Evolutionary conservation across 129 eudicot genomes (phyloP).

Genomic region (Lonicera japonica): DNA sequence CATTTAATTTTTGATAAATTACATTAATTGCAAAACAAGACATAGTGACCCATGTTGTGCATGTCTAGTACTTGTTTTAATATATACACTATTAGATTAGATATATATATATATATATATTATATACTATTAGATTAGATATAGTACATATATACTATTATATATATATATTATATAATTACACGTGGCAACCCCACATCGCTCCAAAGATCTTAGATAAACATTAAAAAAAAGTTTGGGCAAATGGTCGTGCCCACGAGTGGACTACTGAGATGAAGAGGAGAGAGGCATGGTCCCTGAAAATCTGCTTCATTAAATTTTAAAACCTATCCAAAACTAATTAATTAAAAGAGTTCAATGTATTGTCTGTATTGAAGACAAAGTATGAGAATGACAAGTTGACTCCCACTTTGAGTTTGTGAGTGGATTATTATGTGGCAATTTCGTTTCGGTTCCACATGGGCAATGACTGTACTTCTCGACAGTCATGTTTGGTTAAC

Average conservation of each 20-base stretch:
- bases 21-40: neutral
- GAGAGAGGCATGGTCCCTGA: constrained; percentile 11
- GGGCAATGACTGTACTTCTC: neutral
- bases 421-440: neutral
- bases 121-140: too few relatives aligned
- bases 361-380: constrained; percentile 4
- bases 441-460: neutral
- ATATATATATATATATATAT: too few relatives aligned
- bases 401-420: constrained; percentile 2
- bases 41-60: constrained; percentile 9
- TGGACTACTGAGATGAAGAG: neutral
- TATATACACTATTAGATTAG: too few relatives aligned
- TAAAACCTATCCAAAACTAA: neutral
- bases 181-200: constrained; percentile 1
- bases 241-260: constrained; percentile 15
- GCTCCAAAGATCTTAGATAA: neutral
- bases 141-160: too few relatives aligned
- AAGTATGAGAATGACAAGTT: constrained; percentile 11
- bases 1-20: neutral
- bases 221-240: neutral
- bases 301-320: constrained; percentile 10
- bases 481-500: neutral
- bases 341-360: neutral
- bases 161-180: too few relatives aligned
- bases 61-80: neutral